These are phyloP conservation scores for Esteya vermicola DNA, from an alignment of 2,329 filamentous ascomycete genomes.

Conservation along the genomic window DNA sequence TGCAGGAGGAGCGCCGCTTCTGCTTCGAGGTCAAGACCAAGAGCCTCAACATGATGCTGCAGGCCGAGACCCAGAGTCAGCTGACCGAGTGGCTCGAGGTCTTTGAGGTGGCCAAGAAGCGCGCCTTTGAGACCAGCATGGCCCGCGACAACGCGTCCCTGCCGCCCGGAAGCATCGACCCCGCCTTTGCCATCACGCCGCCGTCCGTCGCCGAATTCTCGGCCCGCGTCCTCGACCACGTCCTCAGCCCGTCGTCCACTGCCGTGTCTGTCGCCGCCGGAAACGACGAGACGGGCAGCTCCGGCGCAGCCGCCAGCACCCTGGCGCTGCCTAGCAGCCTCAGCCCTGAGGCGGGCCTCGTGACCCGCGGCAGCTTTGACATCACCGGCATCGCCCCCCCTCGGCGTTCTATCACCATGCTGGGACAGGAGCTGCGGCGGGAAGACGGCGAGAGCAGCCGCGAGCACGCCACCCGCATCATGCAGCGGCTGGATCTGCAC, in stretches of 20 bases:
- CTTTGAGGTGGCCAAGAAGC: constrained; percentile 88
- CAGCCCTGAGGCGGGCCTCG: constrained; percentile 53
- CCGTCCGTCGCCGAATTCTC: constrained; percentile 84
- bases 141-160: constrained; percentile 31
- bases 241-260: too few relatives aligned
- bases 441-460: constrained; percentile 62
- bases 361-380: constrained; percentile 56
- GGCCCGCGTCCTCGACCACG: constrained; percentile 44
- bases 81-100: constrained; percentile 90
- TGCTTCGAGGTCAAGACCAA: constrained; percentile 99
- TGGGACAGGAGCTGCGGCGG: constrained; percentile 33
- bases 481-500: constrained; percentile 83
- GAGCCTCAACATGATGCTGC: constrained; percentile 74
- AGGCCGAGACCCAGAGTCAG: constrained; percentile 83
- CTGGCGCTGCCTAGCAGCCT: constrained; percentile 48
- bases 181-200: constrained; percentile 85
- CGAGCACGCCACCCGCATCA: constrained; percentile 77
- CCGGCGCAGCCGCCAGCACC: constrained; percentile 50
- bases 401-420: constrained; percentile 41
- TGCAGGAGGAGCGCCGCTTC: constrained; percentile 85
- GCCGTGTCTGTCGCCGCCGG: constrained; percentile 21
- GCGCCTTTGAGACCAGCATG: constrained; percentile 65
- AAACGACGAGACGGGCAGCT: constrained; percentile 20
- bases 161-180: constrained; percentile 36
- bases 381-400: constrained; percentile 27